Percentiles rank a stretch among this genome's conserved stretches.
Conservation (phyloP, 345 rosid species). For the Hevea brasiliensis region DNA sequence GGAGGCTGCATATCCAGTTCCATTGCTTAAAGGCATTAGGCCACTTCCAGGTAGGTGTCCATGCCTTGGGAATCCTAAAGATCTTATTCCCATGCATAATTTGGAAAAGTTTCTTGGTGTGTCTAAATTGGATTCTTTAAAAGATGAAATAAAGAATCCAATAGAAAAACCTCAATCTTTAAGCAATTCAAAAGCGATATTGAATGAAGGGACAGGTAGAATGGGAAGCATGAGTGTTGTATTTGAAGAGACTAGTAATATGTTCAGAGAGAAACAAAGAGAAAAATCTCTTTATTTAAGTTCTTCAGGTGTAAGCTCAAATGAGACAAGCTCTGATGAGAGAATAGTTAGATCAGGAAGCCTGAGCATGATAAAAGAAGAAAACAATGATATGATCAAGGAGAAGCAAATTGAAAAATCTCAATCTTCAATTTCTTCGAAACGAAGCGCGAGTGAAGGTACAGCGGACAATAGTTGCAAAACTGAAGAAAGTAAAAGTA, state of each 20-base stretch:
- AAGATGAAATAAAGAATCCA: constrained; percentile 21
- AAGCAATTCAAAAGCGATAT: constrained; percentile 14
- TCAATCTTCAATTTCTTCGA: neutral
- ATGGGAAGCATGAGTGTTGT: neutral
- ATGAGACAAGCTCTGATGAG: constrained; percentile 2
- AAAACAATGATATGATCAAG: neutral
- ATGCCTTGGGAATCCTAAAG: constrained; percentile 45
- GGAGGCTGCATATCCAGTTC: constrained; percentile 69
- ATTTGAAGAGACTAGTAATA: constrained; percentile 3
- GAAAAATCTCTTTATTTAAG: neutral
- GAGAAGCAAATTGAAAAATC: neutral
- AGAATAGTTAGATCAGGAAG: neutral
- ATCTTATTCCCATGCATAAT: constrained; percentile 48
- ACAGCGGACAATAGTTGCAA: neutral
- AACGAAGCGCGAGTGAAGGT: neutral
- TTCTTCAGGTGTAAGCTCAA: constrained; percentile 13
- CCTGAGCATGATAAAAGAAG: neutral
- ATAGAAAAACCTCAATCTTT: constrained; percentile 27
- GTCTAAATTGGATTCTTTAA: constrained; percentile 27
- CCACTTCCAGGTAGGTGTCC: constrained; percentile 59
- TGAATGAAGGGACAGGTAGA: neutral
- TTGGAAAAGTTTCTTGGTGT: constrained; percentile 44
- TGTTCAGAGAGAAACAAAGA: constrained; percentile 1
- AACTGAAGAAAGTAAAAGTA: neutral
- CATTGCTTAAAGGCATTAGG: constrained; percentile 56